phyloP scores from a whole-genome alignment of 192 early-diverging fungal species.

The Gryganskiella cystojenkinii region DNA sequence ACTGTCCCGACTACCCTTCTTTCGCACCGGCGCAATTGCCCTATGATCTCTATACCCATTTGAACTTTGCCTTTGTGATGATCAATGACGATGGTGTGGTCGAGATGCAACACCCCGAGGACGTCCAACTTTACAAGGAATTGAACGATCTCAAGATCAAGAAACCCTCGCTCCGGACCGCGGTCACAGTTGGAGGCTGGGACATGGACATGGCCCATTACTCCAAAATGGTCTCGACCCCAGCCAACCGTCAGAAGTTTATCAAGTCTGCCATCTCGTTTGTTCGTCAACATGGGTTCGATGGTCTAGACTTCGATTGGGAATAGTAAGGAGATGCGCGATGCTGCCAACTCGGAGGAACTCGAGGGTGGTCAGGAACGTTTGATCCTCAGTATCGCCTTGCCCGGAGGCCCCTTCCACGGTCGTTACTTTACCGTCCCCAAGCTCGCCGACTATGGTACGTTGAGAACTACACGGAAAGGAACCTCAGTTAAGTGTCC shows the following conservation, averaged over 20 bases:
- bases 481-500: background rate
- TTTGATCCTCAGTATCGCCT: constrained; percentile 35
- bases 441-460: constrained; percentile 38
- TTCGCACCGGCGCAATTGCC: constrained; percentile 35
- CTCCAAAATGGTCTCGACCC: constrained; percentile 49
- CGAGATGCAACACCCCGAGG: constrained; percentile 36
- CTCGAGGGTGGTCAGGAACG: constrained; percentile 28
- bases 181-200: constrained; percentile 45
- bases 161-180: constrained; percentile 34
- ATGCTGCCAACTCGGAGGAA: constrained; percentile 26
- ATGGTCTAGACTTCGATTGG: constrained; percentile 51
- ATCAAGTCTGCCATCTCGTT: constrained; percentile 36
- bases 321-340: constrained; percentile 51
- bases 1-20: constrained; percentile 40
- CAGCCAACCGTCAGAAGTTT: constrained; percentile 46
- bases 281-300: constrained; percentile 30
- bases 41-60: constrained; percentile 44
- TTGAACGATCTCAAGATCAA: constrained; percentile 44
- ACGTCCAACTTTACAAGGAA: constrained; percentile 27
- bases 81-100: constrained; percentile 48
- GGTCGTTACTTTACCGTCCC: constrained; percentile 37
- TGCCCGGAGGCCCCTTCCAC: constrained; percentile 45
- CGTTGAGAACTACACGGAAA: background rate
- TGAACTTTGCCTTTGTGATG: constrained; percentile 48
- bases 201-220: constrained; percentile 52